A percentile compares a stretch with the other conserved stretches of the same genome.
These are phyloP conservation scores for Ampelomyces quisqualis DNA, from an alignment of 2,329 filamentous ascomycete species.

Conservation along the genomic window DNA sequence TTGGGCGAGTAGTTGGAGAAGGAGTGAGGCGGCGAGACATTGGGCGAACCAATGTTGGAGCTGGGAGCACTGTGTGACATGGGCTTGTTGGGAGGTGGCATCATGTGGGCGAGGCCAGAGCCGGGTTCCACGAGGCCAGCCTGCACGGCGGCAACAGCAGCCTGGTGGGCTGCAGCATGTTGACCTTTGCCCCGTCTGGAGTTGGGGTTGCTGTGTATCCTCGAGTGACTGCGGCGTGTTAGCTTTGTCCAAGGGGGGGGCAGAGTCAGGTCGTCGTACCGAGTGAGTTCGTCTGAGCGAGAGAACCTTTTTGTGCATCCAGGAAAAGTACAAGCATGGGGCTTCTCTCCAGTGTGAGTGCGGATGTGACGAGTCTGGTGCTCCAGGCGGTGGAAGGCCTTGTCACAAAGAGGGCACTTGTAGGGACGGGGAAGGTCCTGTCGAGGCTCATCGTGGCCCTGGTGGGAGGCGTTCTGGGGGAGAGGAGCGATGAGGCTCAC, in stretches of 20 bases:
- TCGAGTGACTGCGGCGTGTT: constrained; percentile 68
- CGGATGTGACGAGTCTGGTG: constrained; percentile 91
- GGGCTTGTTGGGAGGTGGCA: constrained; percentile 72
- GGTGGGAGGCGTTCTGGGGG: constrained; percentile 58
- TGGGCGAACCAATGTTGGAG: constrained; percentile 86
- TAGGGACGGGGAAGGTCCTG: constrained; percentile 92
- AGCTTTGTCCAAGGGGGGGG: constrained; percentile 2
- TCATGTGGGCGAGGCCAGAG: constrained; percentile 61
- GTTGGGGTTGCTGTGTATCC: constrained; percentile 99
- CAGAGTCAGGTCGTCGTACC: constrained; percentile 15
- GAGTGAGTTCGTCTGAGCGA: constrained; percentile 89
- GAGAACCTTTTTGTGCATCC: constrained; percentile 98
- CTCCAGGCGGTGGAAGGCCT: constrained; percentile 96
- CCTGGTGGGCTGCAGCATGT: constrained; percentile 59
- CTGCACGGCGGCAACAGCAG: constrained; percentile 55
- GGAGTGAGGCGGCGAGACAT: constrained; percentile 91
- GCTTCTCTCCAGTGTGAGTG: constrained; percentile 97
- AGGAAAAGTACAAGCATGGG: constrained; percentile 91
- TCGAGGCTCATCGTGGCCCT: constrained; percentile 56
- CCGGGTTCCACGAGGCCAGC: constrained; percentile 55
- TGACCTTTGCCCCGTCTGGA: constrained; percentile 90
- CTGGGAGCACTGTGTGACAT: constrained; percentile 85
- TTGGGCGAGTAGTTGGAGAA: constrained; percentile 65
- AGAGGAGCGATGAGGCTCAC: constrained; percentile 55
- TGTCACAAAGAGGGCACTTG: constrained; percentile 97